Evolutionary conservation across 805 yeast species (phyloP), one percentile per base, ranked within the genome.

Genomic region (Saccharomycopsis sp.): DNA sequence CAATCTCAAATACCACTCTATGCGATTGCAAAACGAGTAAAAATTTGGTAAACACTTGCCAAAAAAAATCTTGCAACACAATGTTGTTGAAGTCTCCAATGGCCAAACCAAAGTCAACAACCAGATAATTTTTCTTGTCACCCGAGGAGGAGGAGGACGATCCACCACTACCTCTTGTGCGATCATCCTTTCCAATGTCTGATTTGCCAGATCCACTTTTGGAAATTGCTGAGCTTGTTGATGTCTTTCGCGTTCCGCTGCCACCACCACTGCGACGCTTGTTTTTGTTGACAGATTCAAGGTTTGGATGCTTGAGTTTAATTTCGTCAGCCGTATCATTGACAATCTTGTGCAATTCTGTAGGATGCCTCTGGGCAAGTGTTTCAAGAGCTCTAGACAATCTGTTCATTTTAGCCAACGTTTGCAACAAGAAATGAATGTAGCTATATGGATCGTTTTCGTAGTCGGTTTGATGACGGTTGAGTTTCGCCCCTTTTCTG

Each of bases 11-110:
- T 4, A 86, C 67, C 1, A 80, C 77, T 22, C 80, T 66, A 53
- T 84, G 87, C 18, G 73, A 71, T 60, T 84, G 92, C 15, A 85
- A 58, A 4, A 82, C 75, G 18, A 76, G 67, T 30, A 79, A 59
- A 39, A 75, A 58, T 54, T 75, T 77, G 21, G 74, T 63, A 52
- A 81, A 86, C n/a, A 85, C 65, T 6, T 75, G 67, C 57, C 82
- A 75, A 48, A 82, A 80, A 30, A 86, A 67, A 47, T 84, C 86
- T 48, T 78, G 75, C 23, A 87, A 60, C 1, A 84, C 68, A 0
- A 69, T 57, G 0, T 77, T 70, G 9, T 73, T 58, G 8, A 68
- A 63, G 44, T 76, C 80, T 44, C 69, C 67, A 39, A 63, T 52
- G 6, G 64, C 51, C 2, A 60, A 45, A 5, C 67, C 69, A 48